phyloP scores from a whole-genome alignment of 371 early-diverging fungal species.

The Mortierella sp. region DNA sequence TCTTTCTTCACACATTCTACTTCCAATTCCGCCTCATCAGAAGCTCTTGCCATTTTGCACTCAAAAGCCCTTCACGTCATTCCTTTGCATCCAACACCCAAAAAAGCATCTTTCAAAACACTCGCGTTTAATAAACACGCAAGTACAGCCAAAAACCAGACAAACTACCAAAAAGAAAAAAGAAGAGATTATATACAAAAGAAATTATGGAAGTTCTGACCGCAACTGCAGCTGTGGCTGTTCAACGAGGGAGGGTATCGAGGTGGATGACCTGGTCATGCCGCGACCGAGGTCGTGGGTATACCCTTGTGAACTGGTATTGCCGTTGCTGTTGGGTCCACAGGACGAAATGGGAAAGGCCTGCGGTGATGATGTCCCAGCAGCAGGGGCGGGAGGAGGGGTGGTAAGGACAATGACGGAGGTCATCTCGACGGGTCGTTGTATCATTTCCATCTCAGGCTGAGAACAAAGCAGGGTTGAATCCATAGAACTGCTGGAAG shows the following conservation, averaged over 20 bases:
- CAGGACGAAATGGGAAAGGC: neutral
- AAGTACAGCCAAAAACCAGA: too few species aligned
- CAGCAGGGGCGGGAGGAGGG: neutral
- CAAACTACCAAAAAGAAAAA: neutral
- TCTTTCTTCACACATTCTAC: too few species aligned
- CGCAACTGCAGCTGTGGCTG: neutral
- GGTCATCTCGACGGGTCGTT: conserved; percentile 17
- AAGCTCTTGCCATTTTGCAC: too few species aligned
- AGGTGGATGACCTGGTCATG: neutral
- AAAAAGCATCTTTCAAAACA: too few species aligned
- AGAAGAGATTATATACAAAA: neutral
- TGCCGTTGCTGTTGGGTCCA: neutral
- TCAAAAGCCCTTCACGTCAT: too few species aligned
- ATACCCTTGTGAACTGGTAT: neutral
- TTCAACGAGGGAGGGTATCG: neutral
- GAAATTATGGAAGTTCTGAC: neutral
- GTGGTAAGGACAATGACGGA: conserved; percentile 13
- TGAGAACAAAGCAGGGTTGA: neutral
- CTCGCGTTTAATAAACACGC: too few species aligned
- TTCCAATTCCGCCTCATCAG: too few species aligned
- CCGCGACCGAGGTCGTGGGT: neutral
- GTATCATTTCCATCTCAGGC: conserved; percentile 21
- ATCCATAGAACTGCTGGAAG: neutral
- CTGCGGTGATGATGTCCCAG: neutral
- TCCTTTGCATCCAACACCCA: too few species aligned